Conservation (phyloP, 345 rosid species). For the Streptanthus diversifolius region DNA sequence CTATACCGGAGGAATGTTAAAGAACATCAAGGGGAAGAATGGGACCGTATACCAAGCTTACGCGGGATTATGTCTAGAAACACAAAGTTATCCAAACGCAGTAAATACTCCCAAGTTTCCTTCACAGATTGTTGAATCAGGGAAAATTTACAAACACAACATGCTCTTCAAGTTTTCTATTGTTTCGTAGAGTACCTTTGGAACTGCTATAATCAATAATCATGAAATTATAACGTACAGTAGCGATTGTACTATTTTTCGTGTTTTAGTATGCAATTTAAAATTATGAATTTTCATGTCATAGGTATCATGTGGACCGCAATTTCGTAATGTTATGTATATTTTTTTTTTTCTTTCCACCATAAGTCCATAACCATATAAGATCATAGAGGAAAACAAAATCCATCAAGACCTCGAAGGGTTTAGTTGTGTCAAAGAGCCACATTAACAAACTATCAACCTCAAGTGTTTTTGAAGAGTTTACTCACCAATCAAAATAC, state of each 20-base stretch:
- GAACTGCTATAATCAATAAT: neutral
- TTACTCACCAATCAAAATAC: neutral
- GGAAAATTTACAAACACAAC: conserved; percentile 53
- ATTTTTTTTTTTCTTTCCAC: neutral
- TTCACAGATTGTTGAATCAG: conserved; percentile 55
- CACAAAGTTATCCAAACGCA: conserved; percentile 78
- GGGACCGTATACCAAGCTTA: conserved; percentile 56
- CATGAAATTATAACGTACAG: neutral
- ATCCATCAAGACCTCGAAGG: neutral
- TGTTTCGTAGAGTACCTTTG: conserved; percentile 19
- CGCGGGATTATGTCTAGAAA: conserved; percentile 78
- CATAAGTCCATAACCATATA: neutral
- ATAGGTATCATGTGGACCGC: neutral
- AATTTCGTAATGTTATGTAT: neutral
- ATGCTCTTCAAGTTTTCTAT: conserved; percentile 64
- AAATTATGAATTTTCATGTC: neutral
- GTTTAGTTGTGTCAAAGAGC: neutral
- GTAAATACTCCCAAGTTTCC: conserved; percentile 78
- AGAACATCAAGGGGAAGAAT: conserved; percentile 60
- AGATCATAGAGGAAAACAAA: neutral
- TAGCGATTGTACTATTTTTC: neutral
- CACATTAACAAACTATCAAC: conserved; percentile 5
- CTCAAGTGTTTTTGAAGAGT: neutral
- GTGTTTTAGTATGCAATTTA: neutral
- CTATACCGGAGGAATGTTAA: conserved; percentile 57